Conservation (phyloP, 306 rosid species). For the peach (Prunus persica) region DNA sequence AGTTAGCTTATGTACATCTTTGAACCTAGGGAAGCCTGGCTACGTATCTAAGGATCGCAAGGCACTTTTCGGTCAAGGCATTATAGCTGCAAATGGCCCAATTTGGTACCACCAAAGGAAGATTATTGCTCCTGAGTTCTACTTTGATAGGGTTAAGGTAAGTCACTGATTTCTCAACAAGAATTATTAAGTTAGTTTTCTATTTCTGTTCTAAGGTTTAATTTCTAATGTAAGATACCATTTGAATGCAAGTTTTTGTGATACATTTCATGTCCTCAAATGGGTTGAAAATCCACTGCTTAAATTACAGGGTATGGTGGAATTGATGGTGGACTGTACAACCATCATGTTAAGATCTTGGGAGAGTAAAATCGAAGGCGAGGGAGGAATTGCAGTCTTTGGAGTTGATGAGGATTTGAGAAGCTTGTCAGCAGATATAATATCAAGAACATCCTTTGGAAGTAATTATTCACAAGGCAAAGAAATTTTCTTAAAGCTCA, state of each 20-base stretch:
- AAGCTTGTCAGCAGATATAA: conserved; percentile 52
- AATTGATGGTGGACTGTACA: conserved; percentile 51
- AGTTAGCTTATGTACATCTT: conserved; percentile 22
- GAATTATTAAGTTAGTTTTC: too few relatives aligned
- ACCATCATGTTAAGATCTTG: conserved; percentile 34
- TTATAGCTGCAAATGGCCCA: conserved; percentile 35
- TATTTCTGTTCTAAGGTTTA: not conserved
- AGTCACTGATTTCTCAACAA: not conserved
- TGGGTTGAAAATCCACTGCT: not conserved
- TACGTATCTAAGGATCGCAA: conserved; percentile 29
- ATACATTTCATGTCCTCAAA: not conserved
- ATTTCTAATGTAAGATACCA: not conserved
- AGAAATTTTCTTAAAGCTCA: conserved; percentile 52
- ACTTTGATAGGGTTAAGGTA: conserved; percentile 40
- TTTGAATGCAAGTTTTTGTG: not conserved
- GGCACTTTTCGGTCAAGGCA: conserved; percentile 40
- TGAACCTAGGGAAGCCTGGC: conserved; percentile 36
- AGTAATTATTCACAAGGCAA: conserved; percentile 53
- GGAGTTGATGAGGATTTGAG: conserved; percentile 41
- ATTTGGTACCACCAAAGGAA: conserved; percentile 46
- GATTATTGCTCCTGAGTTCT: conserved; percentile 44
- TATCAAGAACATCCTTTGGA: conserved; percentile 58
- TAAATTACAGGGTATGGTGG: conserved; percentile 42
- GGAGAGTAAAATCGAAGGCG: conserved; percentile 42
- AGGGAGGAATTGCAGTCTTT: conserved; percentile 36